Conservation (phyloP, 2,329 filamentous ascomycete species). For the Hirsutella minnesotensis region DNA sequence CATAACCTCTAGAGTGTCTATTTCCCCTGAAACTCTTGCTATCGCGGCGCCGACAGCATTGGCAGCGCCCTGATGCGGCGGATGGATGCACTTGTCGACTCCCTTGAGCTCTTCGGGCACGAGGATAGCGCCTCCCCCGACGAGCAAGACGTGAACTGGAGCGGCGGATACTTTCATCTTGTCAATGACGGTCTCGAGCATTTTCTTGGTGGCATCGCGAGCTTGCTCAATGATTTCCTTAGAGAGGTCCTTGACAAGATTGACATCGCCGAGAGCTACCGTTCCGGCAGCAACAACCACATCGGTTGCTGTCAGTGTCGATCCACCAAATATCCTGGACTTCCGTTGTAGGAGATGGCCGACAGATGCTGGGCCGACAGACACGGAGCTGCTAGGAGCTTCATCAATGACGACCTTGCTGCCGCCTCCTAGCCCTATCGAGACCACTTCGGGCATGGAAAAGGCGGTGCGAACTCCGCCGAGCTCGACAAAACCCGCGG, state of each 20-base stretch:
- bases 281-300: conserved; percentile 29
- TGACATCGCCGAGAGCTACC: conserved; percentile 16
- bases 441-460: conserved; percentile 42
- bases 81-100: conserved; percentile 36
- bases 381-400: conserved; percentile 19
- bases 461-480: conserved; percentile 49
- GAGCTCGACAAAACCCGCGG: conserved; percentile 44
- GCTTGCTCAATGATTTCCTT: conserved; percentile 10
- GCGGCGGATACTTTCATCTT: conserved; percentile 43
- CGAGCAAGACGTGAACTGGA: conserved; percentile 38
- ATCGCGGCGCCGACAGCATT: conserved; percentile 51
- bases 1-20: conserved; percentile 39
- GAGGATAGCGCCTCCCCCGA: conserved; percentile 45
- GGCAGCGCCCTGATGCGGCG: conserved; percentile 40
- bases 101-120: conserved; percentile 34
- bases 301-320: conserved; percentile 40
- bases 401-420: conserved; percentile 16
- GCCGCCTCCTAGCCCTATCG: conserved; percentile 45
- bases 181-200: conserved; percentile 40
- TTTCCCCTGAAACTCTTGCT: conserved; percentile 38
- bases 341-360: conserved; percentile 36
- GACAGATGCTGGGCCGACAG: conserved; percentile 45
- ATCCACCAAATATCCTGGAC: conserved; percentile 40
- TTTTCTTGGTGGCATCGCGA: conserved; percentile 25
- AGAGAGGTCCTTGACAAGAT: conserved; percentile 15